These are phyloP conservation scores for Vigna mungo DNA, from an alignment of 306 rosid species.

Conservation along the genomic window DNA sequence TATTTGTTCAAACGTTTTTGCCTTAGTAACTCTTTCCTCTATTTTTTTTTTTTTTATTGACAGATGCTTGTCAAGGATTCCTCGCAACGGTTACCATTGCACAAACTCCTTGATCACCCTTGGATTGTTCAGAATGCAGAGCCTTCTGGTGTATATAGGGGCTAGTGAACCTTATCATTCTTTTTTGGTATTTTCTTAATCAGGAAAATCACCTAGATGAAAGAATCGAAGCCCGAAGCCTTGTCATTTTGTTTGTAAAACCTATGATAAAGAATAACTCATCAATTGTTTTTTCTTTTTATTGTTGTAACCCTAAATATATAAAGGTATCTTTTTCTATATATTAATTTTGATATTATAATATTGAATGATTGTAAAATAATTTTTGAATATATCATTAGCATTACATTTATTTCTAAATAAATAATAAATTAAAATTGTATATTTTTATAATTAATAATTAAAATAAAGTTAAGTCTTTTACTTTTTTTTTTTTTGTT, in stretches of 20 bases:
- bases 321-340: not conserved
- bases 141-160: constrained; percentile 84
- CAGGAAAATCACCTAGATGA: too few relatives aligned
- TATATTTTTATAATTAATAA: too few relatives aligned
- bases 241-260: too few relatives aligned
- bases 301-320: not conserved
- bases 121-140: constrained; percentile 98
- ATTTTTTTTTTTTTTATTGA: not conserved
- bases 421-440: too few relatives aligned
- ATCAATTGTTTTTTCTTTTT: not conserved
- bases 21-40: constrained; percentile 7
- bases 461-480: too few relatives aligned
- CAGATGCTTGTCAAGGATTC: constrained; percentile 98
- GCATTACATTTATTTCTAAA: too few relatives aligned
- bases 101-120: constrained; percentile 95
- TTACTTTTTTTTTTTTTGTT: too few relatives aligned
- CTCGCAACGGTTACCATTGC: constrained; percentile 78
- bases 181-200: not conserved
- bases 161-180: constrained; percentile 43
- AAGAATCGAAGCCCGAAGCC: too few relatives aligned
- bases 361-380: too few relatives aligned
- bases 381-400: too few relatives aligned
- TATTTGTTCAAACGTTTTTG: constrained; percentile 29
- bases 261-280: not conserved
- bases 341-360: too few relatives aligned